Evolutionary conservation across 2,329 filamentous ascomycete species (phyloP).

Genomic region (Nigrospora sphaerica): DNA sequence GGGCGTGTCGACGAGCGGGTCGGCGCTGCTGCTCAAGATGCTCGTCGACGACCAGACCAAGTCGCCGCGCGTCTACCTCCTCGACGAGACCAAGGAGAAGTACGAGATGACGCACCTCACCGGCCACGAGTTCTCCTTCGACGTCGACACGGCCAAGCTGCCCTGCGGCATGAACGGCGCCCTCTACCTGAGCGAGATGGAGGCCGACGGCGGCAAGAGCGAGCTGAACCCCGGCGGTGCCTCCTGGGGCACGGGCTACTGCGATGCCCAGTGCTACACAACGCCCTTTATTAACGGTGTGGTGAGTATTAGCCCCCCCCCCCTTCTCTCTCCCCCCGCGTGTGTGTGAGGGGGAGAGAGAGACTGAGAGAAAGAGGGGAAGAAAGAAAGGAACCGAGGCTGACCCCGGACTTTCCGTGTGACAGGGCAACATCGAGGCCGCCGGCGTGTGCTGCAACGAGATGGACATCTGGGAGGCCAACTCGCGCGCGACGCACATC

Average conservation of each 20-base stretch:
- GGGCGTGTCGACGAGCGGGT: slow-evolving; percentile 21
- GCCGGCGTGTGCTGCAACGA: slow-evolving; percentile 29
- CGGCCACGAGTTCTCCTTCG: slow-evolving; percentile 56
- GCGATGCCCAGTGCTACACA: slow-evolving; percentile 28
- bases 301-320: slow-evolving; percentile 13
- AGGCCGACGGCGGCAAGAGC: slow-evolving; percentile 45
- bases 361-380: too few relatives aligned
- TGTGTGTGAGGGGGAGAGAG: too few relatives aligned
- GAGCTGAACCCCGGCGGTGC: slow-evolving; percentile 30
- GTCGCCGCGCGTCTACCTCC: slow-evolving; percentile 48
- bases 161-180: slow-evolving; percentile 57
- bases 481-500: slow-evolving; percentile 24
- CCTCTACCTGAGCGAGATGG: slow-evolving; percentile 56
- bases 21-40: slow-evolving; percentile 30
- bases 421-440: slow-evolving; percentile 23
- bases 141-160: slow-evolving; percentile 55
- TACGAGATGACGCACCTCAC: slow-evolving; percentile 55
- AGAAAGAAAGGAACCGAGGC: too few relatives aligned
- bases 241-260: slow-evolving; percentile 29
- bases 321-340: not conserved
- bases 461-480: slow-evolving; percentile 32
- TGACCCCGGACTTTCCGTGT: not conserved
- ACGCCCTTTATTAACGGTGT: slow-evolving; percentile 29
- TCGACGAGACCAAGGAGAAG: slow-evolving; percentile 43
- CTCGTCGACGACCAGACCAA: slow-evolving; percentile 21